Conservation (phyloP, 164 flowering plant species). For the Litsea cubeba region DNA sequence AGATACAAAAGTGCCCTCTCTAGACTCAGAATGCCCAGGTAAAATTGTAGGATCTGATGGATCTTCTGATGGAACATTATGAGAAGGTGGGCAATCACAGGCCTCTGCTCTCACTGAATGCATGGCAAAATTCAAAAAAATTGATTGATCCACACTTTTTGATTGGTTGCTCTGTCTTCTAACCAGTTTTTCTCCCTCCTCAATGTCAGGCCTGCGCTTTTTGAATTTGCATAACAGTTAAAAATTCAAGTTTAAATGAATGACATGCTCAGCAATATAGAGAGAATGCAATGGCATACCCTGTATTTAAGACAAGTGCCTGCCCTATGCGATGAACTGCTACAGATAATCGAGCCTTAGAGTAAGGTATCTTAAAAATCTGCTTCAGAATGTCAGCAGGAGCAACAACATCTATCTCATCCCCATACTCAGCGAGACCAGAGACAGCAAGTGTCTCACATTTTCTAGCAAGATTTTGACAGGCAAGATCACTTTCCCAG, state of each 20-base stretch:
- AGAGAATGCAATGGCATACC: constrained; percentile 35
- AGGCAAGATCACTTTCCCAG: constrained; percentile 41
- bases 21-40: constrained; percentile 38
- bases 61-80: constrained; percentile 34
- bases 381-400: constrained; percentile 91
- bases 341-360: constrained; percentile 84
- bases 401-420: constrained; percentile 92
- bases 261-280: not conserved
- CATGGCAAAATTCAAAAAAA: constrained; percentile 86
- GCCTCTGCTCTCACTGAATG: constrained; percentile 98
- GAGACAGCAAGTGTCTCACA: constrained; percentile 92
- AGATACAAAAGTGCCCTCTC: constrained; percentile 25
- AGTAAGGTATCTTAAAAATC: constrained; percentile 95
- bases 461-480: constrained; percentile 67
- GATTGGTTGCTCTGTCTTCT: constrained; percentile 69
- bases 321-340: constrained; percentile 91
- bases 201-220: constrained; percentile 73
- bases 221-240: not conserved
- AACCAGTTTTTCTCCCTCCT: constrained; percentile 85
- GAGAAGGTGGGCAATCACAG: constrained; percentile 91
- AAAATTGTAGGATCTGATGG: constrained; percentile 44
- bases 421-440: constrained; percentile 86
- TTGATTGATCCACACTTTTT: constrained; percentile 71
- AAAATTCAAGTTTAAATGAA: not conserved
- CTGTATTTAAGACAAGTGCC: constrained; percentile 80